A percentile compares a stretch with the other conserved stretches of the same genome.
phyloP scores from a whole-genome alignment of 176 grass and related monocot genomes.

The Hordeum vulgare region MorexV3_pseudomolecules_assembly NC_058520.1:563918286-563918785 shows the following conservation, averaged over 20 bases:
- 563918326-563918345: slow-evolving; percentile 21
- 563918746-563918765: slow-evolving; percentile 33
- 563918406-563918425: slow-evolving; percentile 29
- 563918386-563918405: slow-evolving; percentile 37
- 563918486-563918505: slow-evolving; percentile 25
- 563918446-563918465: slow-evolving; percentile 30
- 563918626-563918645: slow-evolving; percentile 31
- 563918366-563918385: slow-evolving; percentile 35
- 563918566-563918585: slow-evolving; percentile 22
- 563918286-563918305: slow-evolving; percentile 13
- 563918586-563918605: slow-evolving; percentile 1
- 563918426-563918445: slow-evolving; percentile 40
- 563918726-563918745: slow-evolving; percentile 56
- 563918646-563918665: slow-evolving; percentile 32
- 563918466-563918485: slow-evolving; percentile 36
- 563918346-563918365: slow-evolving; percentile 30
- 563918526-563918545: slow-evolving; percentile 43
- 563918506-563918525: slow-evolving; percentile 37
- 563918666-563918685: slow-evolving; percentile 42
- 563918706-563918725: slow-evolving; percentile 48
- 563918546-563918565: slow-evolving; percentile 1
- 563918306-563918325: slow-evolving; percentile 36
- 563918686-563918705: slow-evolving; percentile 27
- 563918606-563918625: slow-evolving; percentile 29
- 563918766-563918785: slow-evolving; percentile 61